phyloP scores from a whole-genome alignment of 2,329 filamentous ascomycete species.

The Monosporascus sp. region DNA sequence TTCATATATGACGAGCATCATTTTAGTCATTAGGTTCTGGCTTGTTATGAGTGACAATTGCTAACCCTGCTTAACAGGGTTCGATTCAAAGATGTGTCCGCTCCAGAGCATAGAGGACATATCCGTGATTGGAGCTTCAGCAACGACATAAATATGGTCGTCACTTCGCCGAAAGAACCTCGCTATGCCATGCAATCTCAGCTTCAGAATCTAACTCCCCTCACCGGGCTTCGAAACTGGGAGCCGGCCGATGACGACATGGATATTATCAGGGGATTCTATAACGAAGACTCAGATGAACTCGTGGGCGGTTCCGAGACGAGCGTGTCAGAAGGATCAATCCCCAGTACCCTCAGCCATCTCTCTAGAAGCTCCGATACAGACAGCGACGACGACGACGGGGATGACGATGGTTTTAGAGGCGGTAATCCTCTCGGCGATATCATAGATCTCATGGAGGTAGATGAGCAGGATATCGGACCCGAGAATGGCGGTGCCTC shows the following conservation, averaged over 20 bases:
- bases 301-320: not conserved
- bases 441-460: conserved; percentile 1
- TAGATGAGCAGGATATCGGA: not conserved
- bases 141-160: conserved; percentile 25
- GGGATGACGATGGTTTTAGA: conserved; percentile 1
- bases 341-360: not conserved
- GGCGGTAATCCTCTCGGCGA: not conserved
- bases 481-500: too few relatives aligned
- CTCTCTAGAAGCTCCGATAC: not conserved
- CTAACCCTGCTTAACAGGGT: conserved; percentile 13
- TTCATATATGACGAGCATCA: too few relatives aligned
- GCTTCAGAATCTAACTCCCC: conserved; percentile 17
- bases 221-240: conserved; percentile 12
- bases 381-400: conserved; percentile 1
- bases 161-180: conserved; percentile 16
- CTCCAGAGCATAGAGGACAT: not conserved
- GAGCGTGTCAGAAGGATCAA: not conserved
- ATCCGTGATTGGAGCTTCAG: conserved; percentile 30
- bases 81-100: conserved; percentile 35
- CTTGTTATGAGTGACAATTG: too few relatives aligned
- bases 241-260: conserved; percentile 11
- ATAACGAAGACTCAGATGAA: conserved; percentile 9
- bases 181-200: conserved; percentile 7
- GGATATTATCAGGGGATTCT: conserved; percentile 16
- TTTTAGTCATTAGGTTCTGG: too few relatives aligned